Evolutionary conservation across 192 early-diverging fungal genomes (phyloP), one percentile per base, ranked within the genome.

Genomic region (Podila clonocystis): DNA sequence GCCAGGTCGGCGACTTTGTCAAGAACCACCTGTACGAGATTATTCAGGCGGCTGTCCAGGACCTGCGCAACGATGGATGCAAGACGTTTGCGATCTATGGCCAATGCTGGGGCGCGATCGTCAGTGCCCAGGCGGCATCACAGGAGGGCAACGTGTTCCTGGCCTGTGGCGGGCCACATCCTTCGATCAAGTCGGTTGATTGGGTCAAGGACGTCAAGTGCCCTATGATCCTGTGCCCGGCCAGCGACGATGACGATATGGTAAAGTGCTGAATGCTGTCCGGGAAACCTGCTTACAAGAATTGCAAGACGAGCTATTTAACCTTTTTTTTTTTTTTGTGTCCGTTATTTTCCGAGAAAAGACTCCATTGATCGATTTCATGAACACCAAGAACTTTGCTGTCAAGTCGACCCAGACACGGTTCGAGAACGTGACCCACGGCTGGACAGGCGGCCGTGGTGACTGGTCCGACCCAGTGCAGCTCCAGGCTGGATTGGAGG

Each of bases 61-160:
- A 85, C 13, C 82, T 93, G 45, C 72, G 70, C 5, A 65, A 72
- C 19, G 65, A 84, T 15, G 86, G 86, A 59, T 84, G 83, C 22
- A 67, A 66, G 5, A 65, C 73, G 9, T 83, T 88, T 34, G 88
- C 88, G n/a, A 55, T 89, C 19, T 61, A 90, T 50, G 93, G 92
- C 13, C 90, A 92, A 70, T 93, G 92, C 82, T 92, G 92, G 92
- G 91, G 93, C 28, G 84, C 84, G 9, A 85, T 86, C 57, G 82
- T 91, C 50, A 82, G 87, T 12, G 76, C 87, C 6, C 57, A 83
- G 29, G 87, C 87, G 29, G 74, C 85, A 5, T 83, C 82, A 13
- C 72, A 83, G 36, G 80, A 83, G 9, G 75, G 34, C 11, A 70
- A 65, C 1, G 86, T 83, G 5, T 83, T 89, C 48, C 65, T 70